Evolutionary conservation across 305 asterid genomes (phyloP), one percentile per base, ranked within the genome.

Genomic region (Rubia peregrina): DNA sequence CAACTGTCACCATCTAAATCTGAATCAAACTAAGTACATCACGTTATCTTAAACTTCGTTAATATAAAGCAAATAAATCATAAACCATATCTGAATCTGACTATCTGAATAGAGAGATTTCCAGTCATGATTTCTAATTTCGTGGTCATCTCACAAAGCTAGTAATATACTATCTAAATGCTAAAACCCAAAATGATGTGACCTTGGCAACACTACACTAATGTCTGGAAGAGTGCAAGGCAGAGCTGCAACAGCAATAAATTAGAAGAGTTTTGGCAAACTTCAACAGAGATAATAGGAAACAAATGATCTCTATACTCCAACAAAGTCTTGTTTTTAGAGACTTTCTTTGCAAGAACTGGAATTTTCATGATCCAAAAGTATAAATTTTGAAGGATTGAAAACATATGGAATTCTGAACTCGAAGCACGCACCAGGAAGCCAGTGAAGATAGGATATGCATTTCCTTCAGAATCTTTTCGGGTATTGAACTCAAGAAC

Each of bases 401-500:
- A 11, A 22, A 33, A 72, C 8, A 66, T 24, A 73, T 48, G 19
- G 53, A 74, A 73, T 33, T 67, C 74, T 26, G 68, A 63, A 79
- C 72, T 70, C 59, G 56, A 72, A 79, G 65, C 82, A 81, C 22
- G 10, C 63, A 95, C 99, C 94, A 85, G 83, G 79, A 95, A 87
- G 77, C 99, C 99, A 78, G 77, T 87, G 83, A 86, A 91, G 79
- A 95, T 79, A 73, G 97, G 98, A 78, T 59, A 67, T 48, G 89
- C 87, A 43, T 74, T 81, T 79, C 90, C 98, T 74, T 86, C 86
- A 73, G 95, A 81, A 73, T 90, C 91, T 83, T 84, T 73, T 80
- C 78, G 82, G 42, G 99, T 91, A 80, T 95, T 91, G 66, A 79
- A 90, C 71, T 84, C 75, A 73, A 95, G 98, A 76, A 95, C 90